A percentile compares a stretch with the other conserved stretches of the same genome.
phyloP scores from a whole-genome alignment of 2,329 filamentous ascomycete genomes.

The Orbilia javanica region DNA sequence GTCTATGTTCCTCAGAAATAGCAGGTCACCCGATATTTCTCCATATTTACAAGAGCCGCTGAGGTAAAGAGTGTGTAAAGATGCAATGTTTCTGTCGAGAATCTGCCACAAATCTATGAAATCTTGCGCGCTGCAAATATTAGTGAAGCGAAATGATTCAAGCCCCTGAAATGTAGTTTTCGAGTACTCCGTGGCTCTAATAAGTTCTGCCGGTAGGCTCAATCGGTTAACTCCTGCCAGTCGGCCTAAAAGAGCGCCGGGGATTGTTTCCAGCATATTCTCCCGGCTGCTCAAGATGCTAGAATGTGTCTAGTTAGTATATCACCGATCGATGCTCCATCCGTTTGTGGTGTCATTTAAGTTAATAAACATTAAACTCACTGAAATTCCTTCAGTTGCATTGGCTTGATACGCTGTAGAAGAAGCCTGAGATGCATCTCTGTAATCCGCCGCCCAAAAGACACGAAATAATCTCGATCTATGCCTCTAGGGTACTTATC shows the following conservation, averaged over 20 bases:
- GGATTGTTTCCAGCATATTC: background rate
- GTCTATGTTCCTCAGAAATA: background rate
- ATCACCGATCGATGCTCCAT: background rate
- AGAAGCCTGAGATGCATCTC: constrained; percentile 7
- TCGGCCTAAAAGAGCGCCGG: background rate
- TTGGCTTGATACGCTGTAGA: background rate
- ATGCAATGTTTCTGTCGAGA: background rate
- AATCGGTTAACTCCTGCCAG: background rate
- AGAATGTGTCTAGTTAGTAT: background rate
- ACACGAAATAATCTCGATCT: background rate
- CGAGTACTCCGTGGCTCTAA: background rate
- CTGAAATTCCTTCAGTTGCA: background rate
- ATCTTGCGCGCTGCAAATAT: background rate
- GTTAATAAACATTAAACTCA: background rate
- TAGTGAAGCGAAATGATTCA: background rate
- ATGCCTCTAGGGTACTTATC: background rate
- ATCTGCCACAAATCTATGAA: background rate
- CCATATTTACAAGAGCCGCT: background rate
- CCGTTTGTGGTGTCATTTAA: no score
- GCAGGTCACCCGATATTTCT: background rate
- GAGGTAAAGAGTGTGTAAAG: background rate
- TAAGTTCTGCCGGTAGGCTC: background rate
- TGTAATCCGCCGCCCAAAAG: background rate
- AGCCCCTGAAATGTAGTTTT: background rate
- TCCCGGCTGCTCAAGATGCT: background rate